Percentiles rank a stretch among this genome's conserved stretches.
Conservation (phyloP, 2,329 filamentous ascomycete genomes). For the Trichophyton equinum region DNA sequence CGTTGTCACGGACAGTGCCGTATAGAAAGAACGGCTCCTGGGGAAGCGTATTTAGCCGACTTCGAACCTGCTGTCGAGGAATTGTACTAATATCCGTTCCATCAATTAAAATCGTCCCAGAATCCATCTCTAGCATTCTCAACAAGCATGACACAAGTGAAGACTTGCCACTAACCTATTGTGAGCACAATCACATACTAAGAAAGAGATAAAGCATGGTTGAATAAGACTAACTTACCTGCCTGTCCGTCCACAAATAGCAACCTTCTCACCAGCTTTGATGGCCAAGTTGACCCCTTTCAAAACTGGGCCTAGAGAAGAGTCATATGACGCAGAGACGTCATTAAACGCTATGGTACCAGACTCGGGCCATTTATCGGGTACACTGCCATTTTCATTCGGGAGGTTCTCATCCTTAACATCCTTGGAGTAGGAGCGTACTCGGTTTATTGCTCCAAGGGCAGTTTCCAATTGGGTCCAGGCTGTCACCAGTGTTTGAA, state of each 20-base stretch:
- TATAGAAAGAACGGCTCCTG: not conserved
- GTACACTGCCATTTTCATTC: constrained; percentile 12
- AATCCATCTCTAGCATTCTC: constrained; percentile 3
- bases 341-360: constrained; percentile 1
- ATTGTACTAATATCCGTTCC: constrained; percentile 7
- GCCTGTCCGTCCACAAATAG: constrained; percentile 15
- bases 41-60: constrained; percentile 1
- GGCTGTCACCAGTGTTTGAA: not conserved
- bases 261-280: constrained; percentile 10
- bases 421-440: not conserved
- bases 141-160: constrained; percentile 7
- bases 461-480: constrained; percentile 1
- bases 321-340: constrained; percentile 2
- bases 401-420: constrained; percentile 4
- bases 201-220: not conserved
- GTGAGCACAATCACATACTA: not conserved
- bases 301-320: not conserved
- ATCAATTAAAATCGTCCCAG: constrained; percentile 7
- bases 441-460: constrained; percentile 1
- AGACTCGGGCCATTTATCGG: constrained; percentile 14
- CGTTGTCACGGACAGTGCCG: not conserved
- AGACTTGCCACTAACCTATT: constrained; percentile 7
- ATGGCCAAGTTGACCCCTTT: constrained; percentile 9
- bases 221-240: not conserved
- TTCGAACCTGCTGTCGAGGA: constrained; percentile 1